Evolutionary conservation across 768 basidiomycete species (phyloP), one percentile per base, ranked within the genome.

Genomic region (Rhizopogon vulgaris): DNA sequence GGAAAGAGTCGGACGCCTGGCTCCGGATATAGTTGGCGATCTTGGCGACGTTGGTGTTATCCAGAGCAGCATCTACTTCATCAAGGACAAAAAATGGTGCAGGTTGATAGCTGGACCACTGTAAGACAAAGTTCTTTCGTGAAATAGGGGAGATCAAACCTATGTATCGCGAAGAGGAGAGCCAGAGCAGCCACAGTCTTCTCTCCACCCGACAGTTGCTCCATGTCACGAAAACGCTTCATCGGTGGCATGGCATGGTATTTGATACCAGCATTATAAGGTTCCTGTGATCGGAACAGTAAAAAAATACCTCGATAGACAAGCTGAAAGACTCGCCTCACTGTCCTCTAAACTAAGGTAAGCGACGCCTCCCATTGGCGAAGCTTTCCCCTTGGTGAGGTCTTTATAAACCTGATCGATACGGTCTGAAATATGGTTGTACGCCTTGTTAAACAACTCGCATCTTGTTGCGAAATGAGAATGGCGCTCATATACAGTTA

Each of bases 211-310:
- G 94, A 98, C 12, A 98, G 75, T 66, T 98, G 95, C 53, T 97
- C 94, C 94, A 98, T 98, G 65, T 98, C 96, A 55, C 94, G 80
- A 78, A 98, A 98, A 2, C 94, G 88, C 67, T 99, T 99, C 87
- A 97, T 95, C 0, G 96, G 96, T 0, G 96, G 96, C 96, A 98
- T 99, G 1, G 95, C 94, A 63, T 98, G 95, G 65, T 98, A 98
- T 69, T 96, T 97, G 73, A 99, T 91, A 49, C 96, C 92, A 36
- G 81, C 84, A 18, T 74, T 75, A 57, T 93, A 93, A 1, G 91
- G 90, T 69, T 90, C 88, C 88, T 89, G 55, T 48, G 12, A 56
- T 55, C 38, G 10, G 7, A 37, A 45, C 10, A 7, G 8, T 8
- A 34, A 39, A 47, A 30, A 38, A 25, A 42, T 1, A 3, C 18